Conservation (phyloP, 177 flowering plant genomes). For the Vitis hybrid region DNA sequence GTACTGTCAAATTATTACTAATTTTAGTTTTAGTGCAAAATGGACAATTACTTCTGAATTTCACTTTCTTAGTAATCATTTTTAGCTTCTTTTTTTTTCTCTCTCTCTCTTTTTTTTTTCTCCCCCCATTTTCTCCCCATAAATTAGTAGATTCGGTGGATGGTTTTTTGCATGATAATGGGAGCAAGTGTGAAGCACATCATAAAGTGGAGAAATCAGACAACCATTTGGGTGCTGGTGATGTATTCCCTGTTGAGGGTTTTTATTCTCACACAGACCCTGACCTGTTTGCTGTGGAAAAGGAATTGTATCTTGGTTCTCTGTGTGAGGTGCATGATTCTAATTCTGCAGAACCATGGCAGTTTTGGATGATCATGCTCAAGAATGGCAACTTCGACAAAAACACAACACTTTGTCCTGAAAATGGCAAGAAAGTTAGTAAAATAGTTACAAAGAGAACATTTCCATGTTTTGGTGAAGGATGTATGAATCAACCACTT, state of each 20-base stretch:
- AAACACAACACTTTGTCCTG: conserved; percentile 41
- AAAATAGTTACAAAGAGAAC: conserved; percentile 32
- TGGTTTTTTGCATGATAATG: conserved; percentile 3
- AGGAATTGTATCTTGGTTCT: conserved; percentile 43
- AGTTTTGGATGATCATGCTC: conserved; percentile 52
- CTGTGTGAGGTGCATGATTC: conserved; percentile 30
- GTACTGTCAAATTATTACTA: too few relatives aligned
- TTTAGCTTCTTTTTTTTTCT: neutral
- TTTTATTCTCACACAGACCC: conserved; percentile 31
- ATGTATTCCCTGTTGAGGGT: conserved; percentile 30
- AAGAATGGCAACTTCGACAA: conserved; percentile 51
- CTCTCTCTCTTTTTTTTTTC: too few relatives aligned
- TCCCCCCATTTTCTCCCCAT: too few relatives aligned
- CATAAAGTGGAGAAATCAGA: conserved; percentile 51
- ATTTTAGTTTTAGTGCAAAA: neutral
- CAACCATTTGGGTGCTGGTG: conserved; percentile 45
- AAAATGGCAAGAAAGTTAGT: conserved; percentile 38
- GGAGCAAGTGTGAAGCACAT: conserved; percentile 25
- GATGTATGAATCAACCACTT: conserved; percentile 57
- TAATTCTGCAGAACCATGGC: conserved; percentile 28
- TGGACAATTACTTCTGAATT: too few relatives aligned
- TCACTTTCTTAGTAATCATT: neutral
- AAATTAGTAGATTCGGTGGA: neutral
- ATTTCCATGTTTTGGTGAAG: conserved; percentile 49
- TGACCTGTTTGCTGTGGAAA: conserved; percentile 44